phyloP scores from a whole-genome alignment of 495 filamentous ascomycete genomes.

The Penicillium roqueforti region DNA sequence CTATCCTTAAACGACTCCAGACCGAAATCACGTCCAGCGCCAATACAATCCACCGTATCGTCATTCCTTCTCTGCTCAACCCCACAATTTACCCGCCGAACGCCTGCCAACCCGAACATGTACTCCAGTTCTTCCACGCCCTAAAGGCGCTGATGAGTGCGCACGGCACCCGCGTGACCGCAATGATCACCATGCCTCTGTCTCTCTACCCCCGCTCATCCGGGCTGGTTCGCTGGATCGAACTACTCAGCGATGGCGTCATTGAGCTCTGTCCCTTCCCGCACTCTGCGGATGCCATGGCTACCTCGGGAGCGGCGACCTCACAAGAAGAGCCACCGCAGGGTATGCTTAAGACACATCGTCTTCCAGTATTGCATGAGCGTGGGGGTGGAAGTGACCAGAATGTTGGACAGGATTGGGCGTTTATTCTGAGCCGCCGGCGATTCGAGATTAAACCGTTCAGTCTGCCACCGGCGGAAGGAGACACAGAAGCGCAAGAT shows the following conservation, averaged over 20 bases:
- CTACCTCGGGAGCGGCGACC: constrained; percentile 49
- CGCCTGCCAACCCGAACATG: constrained; percentile 59
- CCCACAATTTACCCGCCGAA: constrained; percentile 73
- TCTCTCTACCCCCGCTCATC: constrained; percentile 74
- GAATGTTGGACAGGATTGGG: constrained; percentile 74
- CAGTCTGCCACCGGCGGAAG: constrained; percentile 84
- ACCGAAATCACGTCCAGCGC: constrained; percentile 54
- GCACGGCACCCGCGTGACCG: constrained; percentile 61
- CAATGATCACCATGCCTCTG: constrained; percentile 73
- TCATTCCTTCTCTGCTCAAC: constrained; percentile 78
- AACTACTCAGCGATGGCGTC: constrained; percentile 80
- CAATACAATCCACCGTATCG: constrained; percentile 68
- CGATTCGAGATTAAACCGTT: constrained; percentile 85
- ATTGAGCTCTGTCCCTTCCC: constrained; percentile 85
- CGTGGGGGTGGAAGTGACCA: constrained; percentile 73
- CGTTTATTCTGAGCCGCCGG: constrained; percentile 80
- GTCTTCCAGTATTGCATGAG: constrained; percentile 79
- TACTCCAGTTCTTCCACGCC: constrained; percentile 81
- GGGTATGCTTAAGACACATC: constrained; percentile 78
- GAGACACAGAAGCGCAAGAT: constrained; percentile 66
- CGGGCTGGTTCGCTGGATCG: constrained; percentile 82
- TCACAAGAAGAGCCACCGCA: constrained; percentile 71
- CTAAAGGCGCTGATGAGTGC: constrained; percentile 69
- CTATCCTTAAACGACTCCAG: constrained; percentile 59
- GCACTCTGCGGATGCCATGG: constrained; percentile 55